Percentiles rank a stretch among this genome's conserved stretches.
Evolutionary conservation across 2,329 filamentous ascomycete genomes (phyloP).

Genomic region (Phaeosphaeria sp.): DNA sequence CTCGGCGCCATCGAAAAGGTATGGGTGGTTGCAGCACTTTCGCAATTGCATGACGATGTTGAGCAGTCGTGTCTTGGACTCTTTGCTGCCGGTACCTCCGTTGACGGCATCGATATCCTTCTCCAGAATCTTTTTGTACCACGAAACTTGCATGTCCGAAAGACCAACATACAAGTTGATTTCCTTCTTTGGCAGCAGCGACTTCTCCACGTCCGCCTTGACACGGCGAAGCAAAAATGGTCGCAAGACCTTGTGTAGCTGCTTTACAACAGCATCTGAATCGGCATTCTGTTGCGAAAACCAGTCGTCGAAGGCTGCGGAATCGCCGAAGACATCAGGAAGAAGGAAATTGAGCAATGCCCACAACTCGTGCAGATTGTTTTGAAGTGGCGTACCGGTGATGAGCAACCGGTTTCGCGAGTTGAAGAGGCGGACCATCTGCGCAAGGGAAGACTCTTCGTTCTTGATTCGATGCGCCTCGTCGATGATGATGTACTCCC

Average conservation of each 20-base stretch:
- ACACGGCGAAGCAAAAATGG: slow-evolving; percentile 95
- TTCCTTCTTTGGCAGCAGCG: slow-evolving; percentile 94
- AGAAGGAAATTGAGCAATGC: slow-evolving; percentile 95
- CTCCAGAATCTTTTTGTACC: slow-evolving; percentile 98
- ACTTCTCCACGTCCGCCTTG: slow-evolving; percentile 98
- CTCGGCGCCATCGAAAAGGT: slow-evolving; percentile 96
- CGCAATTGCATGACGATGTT: slow-evolving; percentile 99
- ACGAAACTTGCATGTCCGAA: slow-evolving; percentile 99
- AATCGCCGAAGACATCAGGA: slow-evolving; percentile 97
- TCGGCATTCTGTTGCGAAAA: slow-evolving; percentile 90
- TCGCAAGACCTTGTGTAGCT: slow-evolving; percentile 89
- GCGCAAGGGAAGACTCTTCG: slow-evolving; percentile 94
- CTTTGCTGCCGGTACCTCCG: slow-evolving; percentile 91
- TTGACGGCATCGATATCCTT: slow-evolving; percentile 99
- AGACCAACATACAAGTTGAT: slow-evolving; percentile 96
- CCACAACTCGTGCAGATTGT: slow-evolving; percentile 98
- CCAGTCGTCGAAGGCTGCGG: slow-evolving; percentile 97
- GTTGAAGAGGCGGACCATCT: slow-evolving; percentile 95
- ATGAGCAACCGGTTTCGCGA: slow-evolving; percentile 95
- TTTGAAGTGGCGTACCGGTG: slow-evolving; percentile 94
- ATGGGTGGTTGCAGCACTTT: slow-evolving; percentile 99
- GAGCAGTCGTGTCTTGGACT: slow-evolving; percentile 94
- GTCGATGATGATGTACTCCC: slow-evolving; percentile 99
- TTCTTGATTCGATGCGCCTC: slow-evolving; percentile 99
- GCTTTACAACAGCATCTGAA: slow-evolving; percentile 94